Base-by-base conservation (phyloP, 345 rosid species). In the Eucalyptus melliodora region DNA sequence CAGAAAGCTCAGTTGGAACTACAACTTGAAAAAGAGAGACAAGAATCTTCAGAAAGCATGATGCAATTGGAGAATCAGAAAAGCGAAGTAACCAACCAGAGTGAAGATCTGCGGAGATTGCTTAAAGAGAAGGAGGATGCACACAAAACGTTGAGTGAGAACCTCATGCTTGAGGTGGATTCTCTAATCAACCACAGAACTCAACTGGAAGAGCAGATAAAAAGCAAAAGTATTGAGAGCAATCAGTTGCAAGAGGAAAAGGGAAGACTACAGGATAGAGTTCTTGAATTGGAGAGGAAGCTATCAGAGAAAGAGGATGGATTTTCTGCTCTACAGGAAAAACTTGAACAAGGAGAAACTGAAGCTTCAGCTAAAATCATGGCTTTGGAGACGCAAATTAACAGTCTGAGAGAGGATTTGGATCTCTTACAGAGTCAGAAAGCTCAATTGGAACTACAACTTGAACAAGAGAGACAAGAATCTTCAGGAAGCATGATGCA, bases 391-490 rank as follows among this genome's bases (percentile, higher is more conserved):
- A 91, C 65, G 44, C 93, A 92, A 91, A 90, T 91, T 67, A 89
- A 91, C 65, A 89, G 59, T 92, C 93, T 95, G 92, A 93, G 92
- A 87, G 93, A 89, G 90, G 96, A 95, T 88, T 88, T 94, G 90
- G 94, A 93, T 88, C 92, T 94, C 37, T 90, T 94, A 80, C 94
- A 87, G 89, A 88, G 56, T 40, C 91, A 94, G 91, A 95, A 89
- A 91, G 91, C 69, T 23, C 90, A 93, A 65, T 86, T 93, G 82
- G 92, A 92, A 90, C 88, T 91, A 69, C 95, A 94, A 89, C 94
- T 94, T 2, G 95, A 94, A 87, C 89, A 91, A 89, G 96, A 92
- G 91, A 95, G 90, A 89, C 93, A 92, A 50, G 96, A 96, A 90
- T 91, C 88, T 88, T 88, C 92, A 16, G 94, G 45, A 87, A 91